Base-by-base conservation (phyloP, 495 filamentous ascomycete species). In the Penicillium mononematosum region DNA sequence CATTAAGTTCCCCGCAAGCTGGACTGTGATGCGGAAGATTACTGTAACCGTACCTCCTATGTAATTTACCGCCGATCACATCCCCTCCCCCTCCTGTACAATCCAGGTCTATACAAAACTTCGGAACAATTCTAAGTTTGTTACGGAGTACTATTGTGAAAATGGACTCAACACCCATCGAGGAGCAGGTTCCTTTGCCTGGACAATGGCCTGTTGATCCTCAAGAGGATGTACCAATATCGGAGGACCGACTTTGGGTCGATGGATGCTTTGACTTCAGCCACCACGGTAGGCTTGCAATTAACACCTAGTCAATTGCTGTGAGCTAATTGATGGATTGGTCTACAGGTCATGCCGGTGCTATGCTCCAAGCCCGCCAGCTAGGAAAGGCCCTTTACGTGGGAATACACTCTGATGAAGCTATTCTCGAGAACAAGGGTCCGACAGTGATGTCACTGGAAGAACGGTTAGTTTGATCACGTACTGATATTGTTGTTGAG, bases 181-280 rank as follows among this genome's bases (percentile, higher is more conserved):
- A 76, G 24, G 70, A 74, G 27, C 66, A 66, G 39, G 56, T 76
- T 27, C 79, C 81, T 45, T 22, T 51, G 42, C 70, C 75, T 5
- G 85, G 85, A 45, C 63, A 85, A 58, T 88, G 85, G 85, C 85
- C 85, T 20, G 83, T 83, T 25, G 83, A 83, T 59, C 85, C 85
- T 17, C 85, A 88, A 63, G 78, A 85, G 34, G 83, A 85, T 66
- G 55, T 81, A 38, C 74, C 77, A 3, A 74, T 86, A 41, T 77
- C 75, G 9, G 84, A 95, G 34, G 83, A 87, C 56, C 85, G 90
- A 34, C 89, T 98, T 60, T 99, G 94, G 94, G 87, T 98, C 19
- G 94, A 99, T 75, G 94, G 94, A 50, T 99, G 94, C 75, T 99
- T 96, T 74, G 94, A 99, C 75, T 99, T 99, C 73, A 91, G 88